These are phyloP conservation scores for Suillus lakei DNA, from an alignment of 768 basidiomycete species.

Conservation along the genomic window DNA sequence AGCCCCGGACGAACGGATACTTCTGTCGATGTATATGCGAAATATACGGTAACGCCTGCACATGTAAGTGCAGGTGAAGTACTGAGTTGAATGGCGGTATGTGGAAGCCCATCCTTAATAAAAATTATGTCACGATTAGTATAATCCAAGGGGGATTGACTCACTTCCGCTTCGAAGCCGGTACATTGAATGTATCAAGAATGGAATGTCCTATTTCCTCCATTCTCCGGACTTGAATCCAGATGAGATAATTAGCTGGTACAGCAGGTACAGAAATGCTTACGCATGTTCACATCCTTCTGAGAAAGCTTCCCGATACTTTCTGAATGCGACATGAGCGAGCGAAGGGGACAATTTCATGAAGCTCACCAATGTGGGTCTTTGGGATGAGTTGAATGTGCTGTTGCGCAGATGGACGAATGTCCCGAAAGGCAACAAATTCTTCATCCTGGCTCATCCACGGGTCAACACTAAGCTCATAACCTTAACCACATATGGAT, in stretches of 20 bases:
- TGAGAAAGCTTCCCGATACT: slow-evolving; percentile 55
- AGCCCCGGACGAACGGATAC: slow-evolving; percentile 52
- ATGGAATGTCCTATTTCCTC: slow-evolving; percentile 53
- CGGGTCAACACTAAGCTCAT: background rate
- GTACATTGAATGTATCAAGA: slow-evolving; percentile 53
- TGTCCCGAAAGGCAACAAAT: slow-evolving; percentile 58
- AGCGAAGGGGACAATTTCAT: background rate
- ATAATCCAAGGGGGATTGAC: slow-evolving; percentile 12
- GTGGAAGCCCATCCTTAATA: slow-evolving; percentile 74
- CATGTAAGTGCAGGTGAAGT: slow-evolving; percentile 76
- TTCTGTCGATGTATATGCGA: slow-evolving; percentile 42
- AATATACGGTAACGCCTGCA: slow-evolving; percentile 69
- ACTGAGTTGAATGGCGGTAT: slow-evolving; percentile 80
- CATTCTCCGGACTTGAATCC: slow-evolving; percentile 49
- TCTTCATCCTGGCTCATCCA: slow-evolving; percentile 44
- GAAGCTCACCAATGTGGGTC: slow-evolving; percentile 49
- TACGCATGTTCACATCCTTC: slow-evolving; percentile 56
- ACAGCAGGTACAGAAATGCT: slow-evolving; percentile 19
- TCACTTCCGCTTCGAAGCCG: slow-evolving; percentile 50
- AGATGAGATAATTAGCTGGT: slow-evolving; percentile 25
- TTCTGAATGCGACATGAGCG: slow-evolving; percentile 37
- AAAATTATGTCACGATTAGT: background rate
- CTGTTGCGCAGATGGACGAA: slow-evolving; percentile 49
- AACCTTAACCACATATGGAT: background rate
- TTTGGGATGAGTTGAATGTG: slow-evolving; percentile 60